A percentile compares a stretch with the other conserved stretches of the same genome.
Evolutionary conservation across 768 basidiomycete species (phyloP).

Genomic region (Lanmaoa pseudosensibilis): DNA sequence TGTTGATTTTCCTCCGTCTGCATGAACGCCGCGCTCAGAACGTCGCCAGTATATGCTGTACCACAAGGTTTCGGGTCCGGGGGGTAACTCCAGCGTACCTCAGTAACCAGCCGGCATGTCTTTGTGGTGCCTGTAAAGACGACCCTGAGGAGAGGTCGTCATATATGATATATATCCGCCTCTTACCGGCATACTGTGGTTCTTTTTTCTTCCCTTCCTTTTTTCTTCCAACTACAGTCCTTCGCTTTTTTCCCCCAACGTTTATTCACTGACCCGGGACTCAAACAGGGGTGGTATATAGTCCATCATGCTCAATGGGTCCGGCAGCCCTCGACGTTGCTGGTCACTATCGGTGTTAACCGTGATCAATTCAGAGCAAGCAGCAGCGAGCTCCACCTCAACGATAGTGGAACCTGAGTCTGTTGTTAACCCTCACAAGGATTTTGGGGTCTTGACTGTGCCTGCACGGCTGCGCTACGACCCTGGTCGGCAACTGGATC

Average conservation of each 20-base stretch:
- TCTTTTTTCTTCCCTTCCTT: slow-evolving; percentile 5
- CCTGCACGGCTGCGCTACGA: slow-evolving; percentile 44
- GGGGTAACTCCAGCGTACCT: too few relatives aligned
- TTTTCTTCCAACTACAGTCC: slow-evolving; percentile 15
- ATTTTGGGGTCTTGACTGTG: slow-evolving; percentile 49
- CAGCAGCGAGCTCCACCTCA: neutral
- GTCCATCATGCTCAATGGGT: slow-evolving; percentile 14
- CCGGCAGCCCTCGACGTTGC: neutral
- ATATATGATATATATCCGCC: slow-evolving; percentile 1
- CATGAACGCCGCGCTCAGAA: too few relatives aligned
- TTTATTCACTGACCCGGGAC: neutral
- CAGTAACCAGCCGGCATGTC: neutral
- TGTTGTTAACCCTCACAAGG: slow-evolving; percentile 7
- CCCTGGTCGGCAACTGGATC: slow-evolving; percentile 37
- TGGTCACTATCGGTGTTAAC: slow-evolving; percentile 20
- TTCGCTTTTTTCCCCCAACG: slow-evolving; percentile 7
- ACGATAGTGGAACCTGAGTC: neutral
- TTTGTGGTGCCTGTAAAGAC: slow-evolving; percentile 14
- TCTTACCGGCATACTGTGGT: neutral
- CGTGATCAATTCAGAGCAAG: slow-evolving; percentile 11
- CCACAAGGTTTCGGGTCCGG: too few relatives aligned
- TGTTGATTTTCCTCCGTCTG: too few relatives aligned
- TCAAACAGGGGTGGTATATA: neutral
- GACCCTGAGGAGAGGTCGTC: slow-evolving; percentile 12
- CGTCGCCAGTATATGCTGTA: too few relatives aligned